Conservation (phyloP, 164 flowering plant species). For the Annona cherimola region DNA sequence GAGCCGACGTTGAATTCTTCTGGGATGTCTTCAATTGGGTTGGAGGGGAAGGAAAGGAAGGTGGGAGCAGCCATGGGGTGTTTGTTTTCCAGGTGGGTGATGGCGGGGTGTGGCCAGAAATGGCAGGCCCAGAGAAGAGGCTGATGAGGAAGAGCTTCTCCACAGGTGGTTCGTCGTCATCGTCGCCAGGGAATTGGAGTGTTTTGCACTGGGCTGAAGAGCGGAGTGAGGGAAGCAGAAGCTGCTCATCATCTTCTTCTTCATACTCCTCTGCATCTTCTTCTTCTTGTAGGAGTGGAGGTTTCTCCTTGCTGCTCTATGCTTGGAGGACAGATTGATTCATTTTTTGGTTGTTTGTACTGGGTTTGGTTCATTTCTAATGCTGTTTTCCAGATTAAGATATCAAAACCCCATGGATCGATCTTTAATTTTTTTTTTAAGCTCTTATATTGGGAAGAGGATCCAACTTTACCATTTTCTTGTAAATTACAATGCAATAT, state of each 20-base stretch:
- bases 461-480: not conserved
- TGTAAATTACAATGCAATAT: not conserved
- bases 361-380: not conserved
- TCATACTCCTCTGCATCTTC: conserved; percentile 38
- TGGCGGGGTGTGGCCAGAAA: conserved; percentile 63
- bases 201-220: conserved; percentile 80
- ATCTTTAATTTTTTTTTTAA: not conserved
- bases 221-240: conserved; percentile 59
- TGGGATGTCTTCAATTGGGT: conserved; percentile 86
- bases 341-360: not conserved
- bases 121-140: conserved; percentile 62
- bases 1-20: conserved; percentile 47
- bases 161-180: conserved; percentile 17
- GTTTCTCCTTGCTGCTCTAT: conserved; percentile 57
- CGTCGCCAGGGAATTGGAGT: conserved; percentile 53
- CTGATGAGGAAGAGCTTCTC: conserved; percentile 56
- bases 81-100: conserved; percentile 68
- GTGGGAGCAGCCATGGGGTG: conserved; percentile 40
- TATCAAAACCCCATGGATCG: not conserved
- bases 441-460: not conserved
- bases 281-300: conserved; percentile 37
- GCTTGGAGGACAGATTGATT: conserved; percentile 51
- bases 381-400: not conserved
- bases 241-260: conserved; percentile 21
- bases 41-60: conserved; percentile 7